Evolutionary conservation across 176 grass and related monocot species (phyloP), one percentile per base, ranked within the genome.

Genomic region (Carex littledalei): DNA sequence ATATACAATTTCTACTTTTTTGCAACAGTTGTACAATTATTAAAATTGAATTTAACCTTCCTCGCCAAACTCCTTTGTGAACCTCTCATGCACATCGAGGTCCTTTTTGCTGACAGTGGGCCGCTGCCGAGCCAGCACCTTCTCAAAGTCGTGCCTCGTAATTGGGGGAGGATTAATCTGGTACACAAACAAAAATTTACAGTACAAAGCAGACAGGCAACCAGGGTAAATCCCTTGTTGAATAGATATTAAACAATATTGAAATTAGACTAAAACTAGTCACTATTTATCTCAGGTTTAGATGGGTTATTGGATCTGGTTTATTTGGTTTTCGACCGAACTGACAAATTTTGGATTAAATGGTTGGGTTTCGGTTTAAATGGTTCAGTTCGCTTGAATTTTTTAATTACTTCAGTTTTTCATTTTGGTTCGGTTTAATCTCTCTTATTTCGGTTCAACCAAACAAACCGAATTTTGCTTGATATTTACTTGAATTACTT

Each of bases 31-130:
- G 64, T 53, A 83, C 81, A 67, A 56, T 52, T 80, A 80, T 81
- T 80, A 70, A 81, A 80, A 66, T 59, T 39, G 16, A 81, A 86
- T 68, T 98, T 86, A 98, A 4, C 95, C 95, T 89, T 98, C 95
- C 85, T 98, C 93, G 0, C 95, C 95, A 1, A 98, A 98, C 91
- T 98, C 95, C 79, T 90, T 92, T 0, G 95, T 98, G 90, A 98
- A 98, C 87, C 87, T 95, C 88, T 98, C 95, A 0, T 98, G 95
- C 84, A 98, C 89, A 72, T 98, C 95, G 2, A 98, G 86, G 54
- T 98, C 95, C 70, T 94, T 89, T 77, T 95, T 94, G 89, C 95
- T 92, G 3, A 98, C 95, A 1, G 95, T 98, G 0, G 95, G 95
- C 35, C 91, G 91, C 89, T 98, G 95, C 79, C 93, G 85, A 5